Evolutionary conservation across 768 basidiomycete species (phyloP).

Genomic region (Tulasnella sp.): DNA sequence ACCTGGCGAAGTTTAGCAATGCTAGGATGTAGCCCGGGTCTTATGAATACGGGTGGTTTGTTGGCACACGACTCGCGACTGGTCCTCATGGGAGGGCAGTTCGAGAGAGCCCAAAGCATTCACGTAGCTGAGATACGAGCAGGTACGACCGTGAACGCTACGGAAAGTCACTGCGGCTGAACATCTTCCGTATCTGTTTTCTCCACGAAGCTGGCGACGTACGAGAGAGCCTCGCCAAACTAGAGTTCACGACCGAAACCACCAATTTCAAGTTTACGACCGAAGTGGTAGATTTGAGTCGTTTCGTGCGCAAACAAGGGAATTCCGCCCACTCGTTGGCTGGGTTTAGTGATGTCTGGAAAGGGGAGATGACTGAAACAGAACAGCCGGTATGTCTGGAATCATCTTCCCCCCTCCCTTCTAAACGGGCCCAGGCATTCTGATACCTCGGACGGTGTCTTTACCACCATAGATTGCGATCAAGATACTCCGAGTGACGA

Average conservation of each 20-base stretch:
- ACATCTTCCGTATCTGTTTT: neutral
- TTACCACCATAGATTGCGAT: neutral
- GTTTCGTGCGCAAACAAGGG: no score
- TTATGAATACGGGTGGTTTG: neutral
- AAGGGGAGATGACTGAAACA: no score
- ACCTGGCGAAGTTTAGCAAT: neutral
- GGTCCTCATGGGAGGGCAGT: neutral
- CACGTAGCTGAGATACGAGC: neutral
- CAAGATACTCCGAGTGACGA: neutral
- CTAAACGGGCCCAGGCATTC: no score
- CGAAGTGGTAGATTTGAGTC: no score
- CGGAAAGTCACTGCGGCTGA: no score
- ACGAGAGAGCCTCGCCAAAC: neutral
- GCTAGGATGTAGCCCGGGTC: neutral
- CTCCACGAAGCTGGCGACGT: neutral
- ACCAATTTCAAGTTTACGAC: constrained; percentile 3
- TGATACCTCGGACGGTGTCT: no score
- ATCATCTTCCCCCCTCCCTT: neutral
- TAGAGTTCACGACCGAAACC: constrained; percentile 1
- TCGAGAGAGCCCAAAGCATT: neutral
- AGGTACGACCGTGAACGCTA: neutral
- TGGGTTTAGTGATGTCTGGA: no score
- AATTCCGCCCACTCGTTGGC: no score
- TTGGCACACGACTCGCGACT: neutral
- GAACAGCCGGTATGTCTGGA: no score